Evolutionary conservation across 1,139 yeast genomes (phyloP), one percentile per base, ranked within the genome.

Genomic region (Saccharomyces hybrid): DNA sequence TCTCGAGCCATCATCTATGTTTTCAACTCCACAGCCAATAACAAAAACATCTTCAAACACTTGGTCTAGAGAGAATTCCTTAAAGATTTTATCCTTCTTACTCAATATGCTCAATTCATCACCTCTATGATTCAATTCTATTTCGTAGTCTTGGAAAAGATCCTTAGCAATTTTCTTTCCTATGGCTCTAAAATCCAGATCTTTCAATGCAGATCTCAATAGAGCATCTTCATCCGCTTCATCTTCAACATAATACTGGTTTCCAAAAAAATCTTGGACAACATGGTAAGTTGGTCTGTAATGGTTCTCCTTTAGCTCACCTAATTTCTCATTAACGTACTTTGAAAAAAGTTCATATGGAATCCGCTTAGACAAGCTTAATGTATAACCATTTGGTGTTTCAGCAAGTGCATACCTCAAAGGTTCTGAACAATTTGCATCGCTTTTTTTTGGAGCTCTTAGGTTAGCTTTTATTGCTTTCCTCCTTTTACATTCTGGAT

Each of bases 221-320:
- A 62, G 47, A 34, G 55, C 53, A 13, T 60, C 54, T 27, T 61
- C 60, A 44, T 56, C 57, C 2, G 57, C 48, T 48, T 60, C 57
- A 29, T 64, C 63, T 49, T 60, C 59, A 41, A 66, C 61, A 46
- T 62, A 65, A 48, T 58, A 65, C 41, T 63, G 60, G 54, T 62
- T 64, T 41, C 70, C 69, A 50, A 64, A 65, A 26, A 64, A 48
- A 53, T 66, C 69, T 16, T 59, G 56, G 5, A 65, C 69, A 13
- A 63, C 41, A 14, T 53, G 59, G 53, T 62, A 66, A 9, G 52
- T 50, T 50, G 70, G 70, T 26, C 51, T 51, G 47, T 59, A 53
- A 16, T 48, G 5, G 23, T 48, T 50, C 38, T 60, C 57, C 41
- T 57, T 57, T 19, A 61, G 32, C 31, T 55, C 57, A 23, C 47